These are phyloP conservation scores for Madurella mycetomatis DNA, from an alignment of 2,329 filamentous ascomycete species.

Conservation along the genomic window DNA sequence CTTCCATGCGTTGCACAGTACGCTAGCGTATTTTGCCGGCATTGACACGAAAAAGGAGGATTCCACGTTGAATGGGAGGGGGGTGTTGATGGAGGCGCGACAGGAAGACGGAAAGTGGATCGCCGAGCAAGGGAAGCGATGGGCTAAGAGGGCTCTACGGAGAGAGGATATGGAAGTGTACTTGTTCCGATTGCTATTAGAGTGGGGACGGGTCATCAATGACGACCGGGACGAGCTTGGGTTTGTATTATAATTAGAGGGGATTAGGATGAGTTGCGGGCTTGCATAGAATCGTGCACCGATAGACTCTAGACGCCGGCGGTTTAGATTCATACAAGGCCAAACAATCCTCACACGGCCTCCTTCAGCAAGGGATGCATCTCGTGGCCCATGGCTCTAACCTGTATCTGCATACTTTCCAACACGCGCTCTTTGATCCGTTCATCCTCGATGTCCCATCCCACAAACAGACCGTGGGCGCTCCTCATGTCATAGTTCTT, in stretches of 20 bases:
- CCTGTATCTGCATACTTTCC: slow-evolving; percentile 73
- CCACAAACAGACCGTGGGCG: slow-evolving; percentile 64
- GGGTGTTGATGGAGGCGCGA: slow-evolving; percentile 46
- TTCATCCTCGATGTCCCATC: slow-evolving; percentile 54
- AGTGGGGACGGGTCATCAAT: slow-evolving; percentile 69
- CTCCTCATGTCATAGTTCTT: slow-evolving; percentile 57
- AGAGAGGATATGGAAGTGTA: slow-evolving; percentile 78
- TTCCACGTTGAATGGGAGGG: slow-evolving; percentile 40
- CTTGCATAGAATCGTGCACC: neutral
- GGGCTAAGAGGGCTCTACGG: slow-evolving; percentile 59
- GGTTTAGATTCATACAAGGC: neutral
- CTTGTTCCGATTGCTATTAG: slow-evolving; percentile 69
- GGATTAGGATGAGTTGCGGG: neutral
- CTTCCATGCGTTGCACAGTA: slow-evolving; percentile 69
- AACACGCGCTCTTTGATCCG: slow-evolving; percentile 61
- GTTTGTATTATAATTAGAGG: slow-evolving; percentile 28
- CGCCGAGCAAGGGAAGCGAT: slow-evolving; percentile 59
- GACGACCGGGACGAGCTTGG: slow-evolving; percentile 51
- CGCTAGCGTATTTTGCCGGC: slow-evolving; percentile 66
- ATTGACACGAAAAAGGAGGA: slow-evolving; percentile 24
- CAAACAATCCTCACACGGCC: neutral
- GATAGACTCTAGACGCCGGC: neutral
- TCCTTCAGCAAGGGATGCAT: slow-evolving; percentile 37
- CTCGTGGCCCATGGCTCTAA: slow-evolving; percentile 46
- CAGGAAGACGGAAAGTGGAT: slow-evolving; percentile 58